phyloP scores from a whole-genome alignment of 257 asterid genomes.

The Solanum ahanhuiri region DNA sequence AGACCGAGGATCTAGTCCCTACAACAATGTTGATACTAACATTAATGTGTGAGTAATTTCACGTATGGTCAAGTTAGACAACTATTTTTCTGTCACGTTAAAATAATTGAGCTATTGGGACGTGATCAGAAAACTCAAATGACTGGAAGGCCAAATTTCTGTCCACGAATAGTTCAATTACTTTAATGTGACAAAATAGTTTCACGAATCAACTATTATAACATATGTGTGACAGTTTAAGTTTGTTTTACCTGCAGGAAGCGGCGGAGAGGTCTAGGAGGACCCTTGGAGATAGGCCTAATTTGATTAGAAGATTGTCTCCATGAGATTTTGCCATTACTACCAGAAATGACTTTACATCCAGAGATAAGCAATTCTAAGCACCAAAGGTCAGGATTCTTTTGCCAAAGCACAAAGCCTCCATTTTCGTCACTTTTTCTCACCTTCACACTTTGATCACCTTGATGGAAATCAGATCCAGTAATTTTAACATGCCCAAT shows the following conservation, averaged over 20 bases:
- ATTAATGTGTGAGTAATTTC: no score
- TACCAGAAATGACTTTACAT: conserved; percentile 80
- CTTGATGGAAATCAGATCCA: conserved; percentile 79
- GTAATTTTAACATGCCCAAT: conserved; percentile 67
- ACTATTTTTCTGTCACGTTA: no score
- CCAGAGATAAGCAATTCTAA: conserved; percentile 69
- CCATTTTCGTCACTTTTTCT: conserved; percentile 66
- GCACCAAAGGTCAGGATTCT: conserved; percentile 78
- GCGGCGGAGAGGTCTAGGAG: conserved; percentile 72
- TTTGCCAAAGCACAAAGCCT: conserved; percentile 91
- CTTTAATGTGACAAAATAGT: background rate
- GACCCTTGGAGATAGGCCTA: conserved; percentile 60
- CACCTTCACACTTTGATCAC: conserved; percentile 57
- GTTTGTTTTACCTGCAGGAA: conserved; percentile 49
- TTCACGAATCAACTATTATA: no score
- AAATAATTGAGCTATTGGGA: background rate
- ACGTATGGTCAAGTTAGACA: no score
- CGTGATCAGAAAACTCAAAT: background rate
- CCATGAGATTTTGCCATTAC: conserved; percentile 74
- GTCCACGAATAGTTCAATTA: background rate
- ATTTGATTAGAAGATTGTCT: conserved; percentile 85
- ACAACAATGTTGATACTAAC: background rate
- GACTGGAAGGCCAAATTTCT: background rate
- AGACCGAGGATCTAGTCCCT: conserved; percentile 83
- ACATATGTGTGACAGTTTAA: background rate